These are phyloP conservation scores for Pythium catenulatum DNA, from an alignment of 352 stramenopile genomes.

Conservation along the genomic window DNA sequence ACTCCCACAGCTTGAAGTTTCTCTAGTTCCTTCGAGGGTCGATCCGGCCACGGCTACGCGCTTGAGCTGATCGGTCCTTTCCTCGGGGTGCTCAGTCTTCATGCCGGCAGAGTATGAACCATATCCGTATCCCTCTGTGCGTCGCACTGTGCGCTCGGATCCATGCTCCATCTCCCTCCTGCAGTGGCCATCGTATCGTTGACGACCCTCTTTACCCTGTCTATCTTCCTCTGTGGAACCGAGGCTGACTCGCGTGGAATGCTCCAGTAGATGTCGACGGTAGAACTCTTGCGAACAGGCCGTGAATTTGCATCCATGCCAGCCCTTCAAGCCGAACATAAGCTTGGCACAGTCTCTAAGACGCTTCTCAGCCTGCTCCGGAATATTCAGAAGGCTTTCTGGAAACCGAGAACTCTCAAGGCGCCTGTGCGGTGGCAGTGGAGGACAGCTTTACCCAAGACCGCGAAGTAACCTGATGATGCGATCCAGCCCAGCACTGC, in stretches of 20 bases:
- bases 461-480: slow-evolving; percentile 27
- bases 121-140: neutral
- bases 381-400: slow-evolving; percentile 28
- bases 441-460: slow-evolving; percentile 1
- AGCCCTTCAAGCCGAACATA: slow-evolving; percentile 14
- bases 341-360: slow-evolving; percentile 30
- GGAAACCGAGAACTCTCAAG: neutral
- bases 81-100: neutral
- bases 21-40: neutral
- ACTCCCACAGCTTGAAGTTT: slow-evolving; percentile 30
- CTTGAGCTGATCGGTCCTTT: neutral
- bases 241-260: neutral
- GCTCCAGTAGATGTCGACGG: neutral
- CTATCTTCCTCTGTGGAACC: slow-evolving; percentile 29
- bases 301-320: slow-evolving; percentile 39
- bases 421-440: slow-evolving; percentile 40
- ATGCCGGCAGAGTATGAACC: neutral
- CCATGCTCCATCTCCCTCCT: neutral
- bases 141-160: neutral
- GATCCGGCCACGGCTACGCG: neutral
- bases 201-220: slow-evolving; percentile 12
- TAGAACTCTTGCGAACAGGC: slow-evolving; percentile 17
- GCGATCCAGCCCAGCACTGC: slow-evolving; percentile 33
- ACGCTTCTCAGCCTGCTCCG: slow-evolving; percentile 23
- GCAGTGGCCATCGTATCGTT: neutral